Evolutionary conservation across 352 stramenopile genomes (phyloP).

Genomic region (Phytophthora constricta): DNA sequence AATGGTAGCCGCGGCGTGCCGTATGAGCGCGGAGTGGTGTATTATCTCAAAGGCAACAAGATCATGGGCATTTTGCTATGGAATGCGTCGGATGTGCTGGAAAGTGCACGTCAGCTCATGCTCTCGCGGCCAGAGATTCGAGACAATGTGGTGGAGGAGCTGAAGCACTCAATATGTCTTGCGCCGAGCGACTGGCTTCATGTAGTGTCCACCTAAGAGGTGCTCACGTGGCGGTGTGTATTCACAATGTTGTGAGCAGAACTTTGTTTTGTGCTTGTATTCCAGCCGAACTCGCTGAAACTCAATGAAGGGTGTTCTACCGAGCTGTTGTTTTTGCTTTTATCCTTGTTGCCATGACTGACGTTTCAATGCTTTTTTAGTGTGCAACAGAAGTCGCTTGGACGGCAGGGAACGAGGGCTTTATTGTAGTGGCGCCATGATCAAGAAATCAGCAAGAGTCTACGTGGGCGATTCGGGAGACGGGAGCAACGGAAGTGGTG

Average conservation of each 20-base stretch:
- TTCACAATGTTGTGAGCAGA: slow-evolving; percentile 6
- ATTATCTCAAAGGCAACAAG: slow-evolving; percentile 91
- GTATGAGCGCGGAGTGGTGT: slow-evolving; percentile 89
- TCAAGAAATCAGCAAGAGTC: slow-evolving; percentile 32
- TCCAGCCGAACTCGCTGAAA: slow-evolving; percentile 12
- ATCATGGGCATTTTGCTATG: slow-evolving; percentile 92
- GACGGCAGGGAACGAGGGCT: background rate
- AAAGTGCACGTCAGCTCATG: slow-evolving; percentile 87
- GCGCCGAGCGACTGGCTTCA: slow-evolving; percentile 91
- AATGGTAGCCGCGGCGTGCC: slow-evolving; percentile 19
- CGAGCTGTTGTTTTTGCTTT: slow-evolving; percentile 2
- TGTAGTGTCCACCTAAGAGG: slow-evolving; percentile 54
- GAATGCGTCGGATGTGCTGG: slow-evolving; percentile 89
- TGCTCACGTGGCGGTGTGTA: background rate
- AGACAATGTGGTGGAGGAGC: slow-evolving; percentile 75
- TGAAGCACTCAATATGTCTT: slow-evolving; percentile 86
- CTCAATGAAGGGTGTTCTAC: slow-evolving; percentile 26
- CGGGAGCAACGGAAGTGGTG: background rate
- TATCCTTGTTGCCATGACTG: slow-evolving; percentile 1
- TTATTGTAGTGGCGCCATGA: background rate
- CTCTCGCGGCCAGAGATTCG: slow-evolving; percentile 70
- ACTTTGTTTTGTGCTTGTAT: slow-evolving; percentile 4
- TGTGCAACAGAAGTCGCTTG: background rate
- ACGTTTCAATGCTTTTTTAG: background rate
- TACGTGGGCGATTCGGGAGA: slow-evolving; percentile 24